Evolutionary conservation across 345 rosid genomes (phyloP), one percentile per base, ranked within the genome.

Genomic region (Pistacia integerrima): DNA sequence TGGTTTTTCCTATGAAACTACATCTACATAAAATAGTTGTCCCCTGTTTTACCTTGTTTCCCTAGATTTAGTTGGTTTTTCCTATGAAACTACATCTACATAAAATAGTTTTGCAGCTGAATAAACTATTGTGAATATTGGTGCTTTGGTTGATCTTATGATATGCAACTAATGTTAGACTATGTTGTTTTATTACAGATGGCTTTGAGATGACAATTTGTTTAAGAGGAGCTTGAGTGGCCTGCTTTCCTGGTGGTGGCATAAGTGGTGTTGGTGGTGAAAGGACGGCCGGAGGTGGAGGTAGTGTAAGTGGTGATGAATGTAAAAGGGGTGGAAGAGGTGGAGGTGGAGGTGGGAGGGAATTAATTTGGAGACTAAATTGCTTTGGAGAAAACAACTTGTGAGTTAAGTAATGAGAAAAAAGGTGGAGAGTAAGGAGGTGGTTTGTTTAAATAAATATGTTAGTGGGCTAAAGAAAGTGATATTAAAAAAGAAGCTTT

Each of bases 221-320:
- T 71, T 81, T 81, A 17, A 74, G 82, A 70, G 90, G 38, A 58
- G 71, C 67, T 59, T 89, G 85, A 49, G 72, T 69, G 35, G 83
- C 33, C 35, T 72, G 87, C 82, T 81, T 82, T 72, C 38, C 80
- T 1, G 88, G 84, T 8, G 89, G 85, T 8, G 82, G 82, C 0
- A 76, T 72, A 46, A 66, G 72, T 3, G 68, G 63, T 1, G 69
- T 74, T 1, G 76, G 65, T n/a, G 73, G 76, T 3, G 85, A 79
- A 18, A 82, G 69, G 33, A 78, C 56, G 30, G 65, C 18, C 4
- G 67, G 70, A 28, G 82, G 75, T 3, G 5, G 25, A 25, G 25
- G 85, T 6, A 81, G 82, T 0, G 78, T 72, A 38, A 62, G 72
- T 3, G 68, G 59, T 1, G 69, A 73, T 1, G 76, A 65, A 16